Percentiles rank a stretch among this genome's conserved stretches.
Evolutionary conservation across 2,329 filamentous ascomycete genomes (phyloP).

Genomic region (Acephala macrosclerotiorum): DNA sequence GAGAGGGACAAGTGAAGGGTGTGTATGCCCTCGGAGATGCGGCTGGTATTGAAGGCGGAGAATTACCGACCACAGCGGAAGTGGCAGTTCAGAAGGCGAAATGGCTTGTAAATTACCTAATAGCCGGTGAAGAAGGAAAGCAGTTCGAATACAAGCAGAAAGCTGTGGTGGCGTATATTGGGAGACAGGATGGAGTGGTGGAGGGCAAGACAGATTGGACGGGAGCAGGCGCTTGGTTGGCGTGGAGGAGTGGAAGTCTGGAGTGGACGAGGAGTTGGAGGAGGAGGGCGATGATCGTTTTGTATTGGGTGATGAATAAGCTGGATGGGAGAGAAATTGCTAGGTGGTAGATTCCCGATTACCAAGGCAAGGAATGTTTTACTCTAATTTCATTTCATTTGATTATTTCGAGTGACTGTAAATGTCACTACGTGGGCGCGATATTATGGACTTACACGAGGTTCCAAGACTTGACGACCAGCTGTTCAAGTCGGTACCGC

Average conservation of each 20-base stretch:
- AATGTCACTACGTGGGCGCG: not conserved
- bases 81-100: constrained; percentile 76
- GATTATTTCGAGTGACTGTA: not conserved
- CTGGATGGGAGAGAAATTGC: constrained; percentile 46
- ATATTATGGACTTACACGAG: no score
- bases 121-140: constrained; percentile 4
- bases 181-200: constrained; percentile 50
- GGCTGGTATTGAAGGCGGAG: constrained; percentile 61
- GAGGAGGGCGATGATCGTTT: constrained; percentile 43
- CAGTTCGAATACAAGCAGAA: constrained; percentile 50
- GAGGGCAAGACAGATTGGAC: constrained; percentile 47
- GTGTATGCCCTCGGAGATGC: constrained; percentile 77
- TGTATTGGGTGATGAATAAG: constrained; percentile 45
- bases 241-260: constrained; percentile 50
- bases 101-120: constrained; percentile 71
- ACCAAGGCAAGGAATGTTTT: no score
- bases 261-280: constrained; percentile 47
- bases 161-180: constrained; percentile 50
- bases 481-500: not conserved
- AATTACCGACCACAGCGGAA: constrained; percentile 71
- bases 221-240: constrained; percentile 51
- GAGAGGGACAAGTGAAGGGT: constrained; percentile 42
- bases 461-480: no score
- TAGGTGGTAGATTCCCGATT: constrained; percentile 21
- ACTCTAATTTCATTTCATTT: not conserved